These are phyloP conservation scores for Sparassis latifolia DNA, from an alignment of 1,284 basidiomycete genomes.

Conservation along the genomic window DNA sequence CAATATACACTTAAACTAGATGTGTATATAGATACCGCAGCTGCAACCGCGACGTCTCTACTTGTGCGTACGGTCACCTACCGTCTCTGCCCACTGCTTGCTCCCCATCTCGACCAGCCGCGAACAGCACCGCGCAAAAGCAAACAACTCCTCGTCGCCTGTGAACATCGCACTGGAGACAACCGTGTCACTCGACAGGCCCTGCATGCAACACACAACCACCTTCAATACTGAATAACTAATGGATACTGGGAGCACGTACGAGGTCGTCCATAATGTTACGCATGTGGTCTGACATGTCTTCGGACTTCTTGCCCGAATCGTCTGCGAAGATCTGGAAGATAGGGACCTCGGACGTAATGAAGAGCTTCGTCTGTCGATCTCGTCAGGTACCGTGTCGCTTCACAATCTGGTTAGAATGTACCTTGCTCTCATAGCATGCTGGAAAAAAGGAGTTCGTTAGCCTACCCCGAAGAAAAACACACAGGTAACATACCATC, in stretches of 20 bases:
- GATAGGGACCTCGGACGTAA: conserved; percentile 87
- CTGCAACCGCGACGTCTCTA: neutral
- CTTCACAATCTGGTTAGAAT: conserved; percentile 7
- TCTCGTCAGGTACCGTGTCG: conserved; percentile 29
- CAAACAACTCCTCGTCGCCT: conserved; percentile 92
- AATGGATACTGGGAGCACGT: conserved; percentile 23
- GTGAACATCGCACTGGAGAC: conserved; percentile 84
- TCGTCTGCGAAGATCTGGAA: conserved; percentile 83
- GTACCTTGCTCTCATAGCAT: conserved; percentile 85
- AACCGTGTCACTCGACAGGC: conserved; percentile 68
- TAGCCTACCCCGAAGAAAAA: neutral
- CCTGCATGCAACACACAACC: conserved; percentile 35
- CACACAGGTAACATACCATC: conserved; percentile 66
- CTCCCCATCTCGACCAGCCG: conserved; percentile 90
- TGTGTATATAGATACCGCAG: neutral
- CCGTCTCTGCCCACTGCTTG: conserved; percentile 75
- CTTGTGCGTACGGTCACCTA: conserved; percentile 20
- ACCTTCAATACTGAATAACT: neutral
- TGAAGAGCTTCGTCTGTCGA: conserved; percentile 80
- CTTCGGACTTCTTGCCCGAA: conserved; percentile 29
- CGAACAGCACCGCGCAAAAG: conserved; percentile 89
- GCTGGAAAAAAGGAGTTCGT: conserved; percentile 33
- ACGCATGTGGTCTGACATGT: conserved; percentile 76
- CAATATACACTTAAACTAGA: neutral
- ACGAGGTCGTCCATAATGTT: conserved; percentile 89